These are phyloP conservation scores for Candida xiaguanensis DNA, from an alignment of 805 yeast genomes.

Conservation along the genomic window DNA sequence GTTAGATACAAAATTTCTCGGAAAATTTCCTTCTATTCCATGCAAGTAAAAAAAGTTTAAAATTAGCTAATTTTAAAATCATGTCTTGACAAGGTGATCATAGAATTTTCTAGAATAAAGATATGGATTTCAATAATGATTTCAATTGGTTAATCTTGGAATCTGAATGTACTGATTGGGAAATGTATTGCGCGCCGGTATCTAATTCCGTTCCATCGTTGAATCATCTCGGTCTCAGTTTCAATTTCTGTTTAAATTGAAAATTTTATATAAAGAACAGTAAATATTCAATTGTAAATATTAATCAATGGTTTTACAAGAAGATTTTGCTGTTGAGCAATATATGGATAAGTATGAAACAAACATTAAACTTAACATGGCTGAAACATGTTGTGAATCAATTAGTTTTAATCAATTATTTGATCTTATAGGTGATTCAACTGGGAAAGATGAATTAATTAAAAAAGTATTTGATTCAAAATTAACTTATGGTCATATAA, in stretches of 20 bases:
- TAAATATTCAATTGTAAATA: too few relatives aligned
- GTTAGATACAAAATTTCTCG: too few relatives aligned
- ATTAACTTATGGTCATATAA: slow-evolving; percentile 45
- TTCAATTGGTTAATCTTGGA: too few relatives aligned
- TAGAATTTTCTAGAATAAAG: too few relatives aligned
- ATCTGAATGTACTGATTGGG: too few relatives aligned
- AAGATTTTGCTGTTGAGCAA: slow-evolving; percentile 48
- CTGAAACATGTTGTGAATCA: slow-evolving; percentile 51
- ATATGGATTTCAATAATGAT: too few relatives aligned
- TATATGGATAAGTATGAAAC: slow-evolving; percentile 51
- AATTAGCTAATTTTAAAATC: too few relatives aligned
- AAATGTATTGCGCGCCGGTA: background rate
- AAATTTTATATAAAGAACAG: too few relatives aligned
- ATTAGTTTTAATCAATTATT: slow-evolving; percentile 38
- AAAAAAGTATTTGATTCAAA: slow-evolving; percentile 20
- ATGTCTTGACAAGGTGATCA: too few relatives aligned
- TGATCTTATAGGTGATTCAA: slow-evolving; percentile 13
- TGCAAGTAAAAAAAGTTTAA: too few relatives aligned
- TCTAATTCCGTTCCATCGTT: background rate
- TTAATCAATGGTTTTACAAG: slow-evolving; percentile 41
- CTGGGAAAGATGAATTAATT: slow-evolving; percentile 3
- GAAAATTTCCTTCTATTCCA: too few relatives aligned
- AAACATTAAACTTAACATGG: slow-evolving; percentile 38
- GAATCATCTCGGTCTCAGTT: background rate
- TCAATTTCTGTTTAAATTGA: too few relatives aligned